Conservation (phyloP, 768 basidiomycete genomes). For the Cystobasidium onofrii region DNA sequence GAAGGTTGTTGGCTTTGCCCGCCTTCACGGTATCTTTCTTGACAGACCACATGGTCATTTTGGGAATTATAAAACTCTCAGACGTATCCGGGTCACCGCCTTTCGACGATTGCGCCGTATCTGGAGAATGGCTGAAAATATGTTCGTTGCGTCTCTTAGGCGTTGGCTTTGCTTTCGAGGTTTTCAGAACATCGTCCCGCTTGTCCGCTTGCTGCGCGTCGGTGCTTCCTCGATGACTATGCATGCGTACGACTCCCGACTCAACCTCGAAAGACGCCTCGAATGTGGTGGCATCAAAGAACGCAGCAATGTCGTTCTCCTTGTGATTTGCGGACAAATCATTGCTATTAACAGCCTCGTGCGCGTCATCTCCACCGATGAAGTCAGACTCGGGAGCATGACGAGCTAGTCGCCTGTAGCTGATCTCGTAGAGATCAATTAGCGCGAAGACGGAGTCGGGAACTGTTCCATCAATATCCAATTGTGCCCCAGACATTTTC, state of each 20-base stretch:
- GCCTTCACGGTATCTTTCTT: neutral
- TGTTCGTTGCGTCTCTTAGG: neutral
- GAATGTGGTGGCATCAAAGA: slow-evolving; percentile 8
- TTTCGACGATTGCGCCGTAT: neutral
- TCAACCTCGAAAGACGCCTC: slow-evolving; percentile 58
- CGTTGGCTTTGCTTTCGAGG: neutral
- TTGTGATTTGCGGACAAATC: neutral
- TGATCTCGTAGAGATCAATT: slow-evolving; percentile 69
- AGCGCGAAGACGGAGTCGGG: slow-evolving; percentile 71
- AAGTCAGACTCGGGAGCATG: slow-evolving; percentile 1
- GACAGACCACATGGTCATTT: slow-evolving; percentile 14
- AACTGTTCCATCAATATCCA: slow-evolving; percentile 74
- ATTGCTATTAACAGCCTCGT: neutral
- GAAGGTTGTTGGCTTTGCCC: slow-evolving; percentile 31
- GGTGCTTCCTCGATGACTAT: slow-evolving; percentile 1
- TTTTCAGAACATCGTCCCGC: neutral
- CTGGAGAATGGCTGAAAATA: neutral
- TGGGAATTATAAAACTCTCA: slow-evolving; percentile 14
- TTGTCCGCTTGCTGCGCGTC: too few species aligned
- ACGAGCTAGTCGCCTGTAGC: slow-evolving; percentile 61
- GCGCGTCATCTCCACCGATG: too few species aligned
- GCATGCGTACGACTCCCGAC: slow-evolving; percentile 58
- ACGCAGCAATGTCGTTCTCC: neutral
- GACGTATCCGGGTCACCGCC: neutral
- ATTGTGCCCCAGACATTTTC: slow-evolving; percentile 70